A percentile compares a stretch with the other conserved stretches of the same genome.
These are phyloP conservation scores for Herpetomonas samuelpessoai DNA, from an alignment of 208 protist genomes.

Conservation along the genomic window DNA sequence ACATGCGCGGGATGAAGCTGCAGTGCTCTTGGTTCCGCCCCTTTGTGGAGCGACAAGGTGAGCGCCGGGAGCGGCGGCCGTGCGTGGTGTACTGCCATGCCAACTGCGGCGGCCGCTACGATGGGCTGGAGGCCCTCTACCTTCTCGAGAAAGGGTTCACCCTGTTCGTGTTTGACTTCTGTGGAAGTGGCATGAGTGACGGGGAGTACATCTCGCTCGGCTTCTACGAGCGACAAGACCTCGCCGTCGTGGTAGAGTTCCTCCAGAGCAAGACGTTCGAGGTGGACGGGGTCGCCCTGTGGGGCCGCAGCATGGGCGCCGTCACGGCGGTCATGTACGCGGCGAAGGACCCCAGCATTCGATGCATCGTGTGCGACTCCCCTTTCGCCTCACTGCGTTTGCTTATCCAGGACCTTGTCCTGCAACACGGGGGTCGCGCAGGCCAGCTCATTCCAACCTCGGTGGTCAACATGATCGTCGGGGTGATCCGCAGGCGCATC, in stretches of 20 bases:
- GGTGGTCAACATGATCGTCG: constrained; percentile 76
- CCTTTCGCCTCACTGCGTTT: constrained; percentile 89
- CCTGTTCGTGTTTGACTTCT: constrained; percentile 93
- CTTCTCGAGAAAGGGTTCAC: constrained; percentile 86
- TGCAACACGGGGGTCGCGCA: constrained; percentile 30
- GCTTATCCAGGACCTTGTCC: constrained; percentile 84
- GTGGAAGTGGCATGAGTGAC: constrained; percentile 90
- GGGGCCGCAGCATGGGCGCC: constrained; percentile 95
- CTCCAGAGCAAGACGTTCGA: constrained; percentile 45
- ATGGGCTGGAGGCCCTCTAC: constrained; percentile 76
- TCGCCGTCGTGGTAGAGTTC: constrained; percentile 86
- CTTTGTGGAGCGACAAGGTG: constrained; percentile 34
- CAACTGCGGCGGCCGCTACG: constrained; percentile 83
- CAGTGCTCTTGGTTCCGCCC: constrained; percentile 87
- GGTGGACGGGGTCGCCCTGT: constrained; percentile 82
- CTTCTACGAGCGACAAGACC: constrained; percentile 94
- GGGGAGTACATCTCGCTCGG: constrained; percentile 95
- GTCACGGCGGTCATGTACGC: constrained; percentile 95
- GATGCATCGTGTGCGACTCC: constrained; percentile 92
- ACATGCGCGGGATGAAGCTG: constrained; percentile 78
- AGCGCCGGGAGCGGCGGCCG: constrained; percentile 30
- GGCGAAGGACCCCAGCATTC: constrained; percentile 83
- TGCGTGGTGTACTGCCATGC: constrained; percentile 93
- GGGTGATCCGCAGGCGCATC: constrained; percentile 85
- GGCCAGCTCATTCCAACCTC: constrained; percentile 66